Conservation (phyloP, 257 asterid species). For the Anisodus acutangulus region DNA sequence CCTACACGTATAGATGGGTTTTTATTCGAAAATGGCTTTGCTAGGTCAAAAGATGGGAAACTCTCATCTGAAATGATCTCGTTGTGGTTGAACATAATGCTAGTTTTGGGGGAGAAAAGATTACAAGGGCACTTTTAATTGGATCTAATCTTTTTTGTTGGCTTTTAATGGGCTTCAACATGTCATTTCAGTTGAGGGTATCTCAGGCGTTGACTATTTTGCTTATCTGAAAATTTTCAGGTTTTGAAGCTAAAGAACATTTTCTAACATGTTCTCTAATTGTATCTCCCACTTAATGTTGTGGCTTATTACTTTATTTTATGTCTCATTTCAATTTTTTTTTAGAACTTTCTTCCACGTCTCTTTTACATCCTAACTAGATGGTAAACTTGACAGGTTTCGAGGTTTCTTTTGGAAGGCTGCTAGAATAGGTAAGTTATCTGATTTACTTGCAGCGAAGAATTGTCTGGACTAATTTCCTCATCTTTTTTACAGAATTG, state of each 20-base stretch:
- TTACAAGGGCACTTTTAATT: background rate
- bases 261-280: background rate
- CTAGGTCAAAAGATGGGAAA: background rate
- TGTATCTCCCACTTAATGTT: background rate
- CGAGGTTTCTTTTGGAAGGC: constrained; percentile 69
- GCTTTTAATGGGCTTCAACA: constrained; percentile 17
- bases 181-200: background rate
- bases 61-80: background rate
- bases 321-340: background rate
- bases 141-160: background rate
- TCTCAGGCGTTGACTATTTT: background rate
- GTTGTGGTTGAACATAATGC: background rate
- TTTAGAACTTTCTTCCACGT: background rate
- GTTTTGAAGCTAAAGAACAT: background rate
- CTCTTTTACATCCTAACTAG: constrained; percentile 18
- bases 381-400: constrained; percentile 43
- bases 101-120: background rate
- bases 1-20: background rate
- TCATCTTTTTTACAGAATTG: background rate
- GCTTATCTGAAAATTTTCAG: background rate
- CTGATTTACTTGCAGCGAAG: background rate
- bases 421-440: constrained; percentile 54
- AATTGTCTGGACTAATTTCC: background rate
- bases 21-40: background rate
- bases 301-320: background rate